Evolutionary conservation across 805 yeast species (phyloP), one percentile per base, ranked within the genome.

Genomic region (Scheffersomyces stipitis): DNA sequence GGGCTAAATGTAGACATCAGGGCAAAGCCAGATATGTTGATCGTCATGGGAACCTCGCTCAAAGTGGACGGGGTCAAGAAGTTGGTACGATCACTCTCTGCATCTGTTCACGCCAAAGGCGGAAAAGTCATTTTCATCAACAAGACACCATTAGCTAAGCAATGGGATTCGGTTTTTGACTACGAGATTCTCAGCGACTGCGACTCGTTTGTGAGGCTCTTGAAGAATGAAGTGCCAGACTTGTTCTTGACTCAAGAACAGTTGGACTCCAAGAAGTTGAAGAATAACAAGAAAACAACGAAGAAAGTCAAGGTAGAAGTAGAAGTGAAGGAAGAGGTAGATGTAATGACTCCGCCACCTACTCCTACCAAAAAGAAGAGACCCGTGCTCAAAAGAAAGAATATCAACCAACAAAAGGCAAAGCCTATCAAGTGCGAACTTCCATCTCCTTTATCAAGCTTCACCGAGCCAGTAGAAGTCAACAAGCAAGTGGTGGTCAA

Each of bases 21-120:
- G 41, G 66, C 75, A 29, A 72, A 67, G 41, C 96, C 97, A 0
- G 96, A 89, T 53, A 56, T 86, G 42, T 70, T 93, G 32, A 62
- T 91, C n/a, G 84, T 91, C 8, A 81, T 87, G 75, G 99, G 99
- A 0, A 93, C 99, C 0, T 87, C 96, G 4, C 68, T 93, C 28
- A 86, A 81, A 62, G 98, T 91, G 9, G 86, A 83, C 46, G 99
- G 99, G 1, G 90, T 93, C 31, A 84, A 81, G 53, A 78, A 76
- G 46, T 67, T 91, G 15, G 96, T 90, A 2, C 76, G 78, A 43
- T 73, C 74, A 15, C 58, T 86, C 43, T 80, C 95, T 31, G 75
- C 75, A 42, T 76, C 76, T 14, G 81, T 90, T 14, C 95, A 85
- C 54, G 82, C 77, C n/a, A 73, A 73, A 26, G 87, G 84, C 15